Conservation (phyloP, 495 filamentous ascomycete genomes). For the Lophiotrema nucula region DNA sequence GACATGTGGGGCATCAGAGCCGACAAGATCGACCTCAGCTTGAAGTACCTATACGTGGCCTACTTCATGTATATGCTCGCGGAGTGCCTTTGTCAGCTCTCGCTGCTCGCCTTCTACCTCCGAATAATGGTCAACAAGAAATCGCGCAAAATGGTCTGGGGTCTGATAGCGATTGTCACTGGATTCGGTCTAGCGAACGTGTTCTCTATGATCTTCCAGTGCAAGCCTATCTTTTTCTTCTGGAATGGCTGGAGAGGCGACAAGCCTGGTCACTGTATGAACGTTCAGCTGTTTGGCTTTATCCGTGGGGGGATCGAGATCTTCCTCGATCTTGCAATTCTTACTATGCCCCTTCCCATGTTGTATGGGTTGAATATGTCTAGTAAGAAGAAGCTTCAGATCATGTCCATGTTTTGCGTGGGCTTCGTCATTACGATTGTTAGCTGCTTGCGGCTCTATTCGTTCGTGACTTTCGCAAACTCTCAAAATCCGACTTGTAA, state of each 20-base stretch:
- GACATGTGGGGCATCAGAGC: constrained; percentile 16
- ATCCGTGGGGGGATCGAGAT: constrained; percentile 6
- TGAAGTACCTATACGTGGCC: constrained; percentile 31
- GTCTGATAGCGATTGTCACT: constrained; percentile 32
- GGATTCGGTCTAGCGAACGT: constrained; percentile 38
- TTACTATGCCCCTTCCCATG: neutral
- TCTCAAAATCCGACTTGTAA: constrained; percentile 6
- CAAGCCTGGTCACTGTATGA: neutral
- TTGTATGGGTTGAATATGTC: neutral
- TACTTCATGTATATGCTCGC: constrained; percentile 39
- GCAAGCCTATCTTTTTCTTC: constrained; percentile 39
- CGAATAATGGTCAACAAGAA: constrained; percentile 40
- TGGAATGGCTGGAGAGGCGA: constrained; percentile 41
- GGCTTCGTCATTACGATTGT: constrained; percentile 9
- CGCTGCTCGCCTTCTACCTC: constrained; percentile 44
- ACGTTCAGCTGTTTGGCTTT: constrained; percentile 1
- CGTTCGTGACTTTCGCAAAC: neutral
- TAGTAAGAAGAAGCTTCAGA: constrained; percentile 5
- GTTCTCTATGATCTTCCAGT: constrained; percentile 43
- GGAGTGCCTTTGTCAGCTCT: constrained; percentile 45
- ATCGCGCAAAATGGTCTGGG: constrained; percentile 35
- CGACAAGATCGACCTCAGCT: constrained; percentile 4
- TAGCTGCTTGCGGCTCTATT: constrained; percentile 1
- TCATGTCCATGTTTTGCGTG: constrained; percentile 15
- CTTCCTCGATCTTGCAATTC: constrained; percentile 5